Evolutionary conservation across 2,329 filamentous ascomycete species (phyloP).

Genomic region (Hansfordia pulvinata): DNA sequence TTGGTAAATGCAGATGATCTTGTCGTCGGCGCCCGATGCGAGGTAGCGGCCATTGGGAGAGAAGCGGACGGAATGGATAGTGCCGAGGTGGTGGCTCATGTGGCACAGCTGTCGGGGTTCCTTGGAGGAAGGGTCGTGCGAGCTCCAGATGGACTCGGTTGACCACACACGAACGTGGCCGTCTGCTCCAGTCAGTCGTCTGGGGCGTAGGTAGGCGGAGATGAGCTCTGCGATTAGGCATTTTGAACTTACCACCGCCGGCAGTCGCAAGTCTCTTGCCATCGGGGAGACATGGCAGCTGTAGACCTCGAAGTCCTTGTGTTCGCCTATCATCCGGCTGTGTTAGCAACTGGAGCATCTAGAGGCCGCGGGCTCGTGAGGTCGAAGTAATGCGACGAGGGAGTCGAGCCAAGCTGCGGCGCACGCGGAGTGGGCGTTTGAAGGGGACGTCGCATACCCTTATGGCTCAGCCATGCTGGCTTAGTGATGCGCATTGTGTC

Average conservation of each 20-base stretch:
- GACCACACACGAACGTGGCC: conserved; percentile 97
- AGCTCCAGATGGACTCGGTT: conserved; percentile 80
- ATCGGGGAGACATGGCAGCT: conserved; percentile 96
- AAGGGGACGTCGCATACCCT: conserved; percentile 37
- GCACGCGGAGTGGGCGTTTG: conserved; percentile 5
- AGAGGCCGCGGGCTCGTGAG: conserved; percentile 9
- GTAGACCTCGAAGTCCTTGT: conserved; percentile 97
- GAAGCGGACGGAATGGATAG: conserved; percentile 93
- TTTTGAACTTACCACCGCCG: conserved; percentile 57
- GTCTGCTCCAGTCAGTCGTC: too few species aligned
- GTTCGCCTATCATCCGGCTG: conserved; percentile 62
- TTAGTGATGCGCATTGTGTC: conserved; percentile 72
- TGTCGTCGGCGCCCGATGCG: conserved; percentile 94
- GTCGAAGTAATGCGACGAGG: too few species aligned
- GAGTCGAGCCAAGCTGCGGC: conserved; percentile 6
- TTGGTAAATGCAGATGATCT: conserved; percentile 95
- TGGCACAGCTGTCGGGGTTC: conserved; percentile 89
- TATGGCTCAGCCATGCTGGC: conserved; percentile 91
- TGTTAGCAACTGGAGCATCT: too few species aligned
- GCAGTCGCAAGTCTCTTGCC: conserved; percentile 82
- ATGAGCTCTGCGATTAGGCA: conserved; percentile 1
- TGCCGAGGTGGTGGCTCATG: conserved; percentile 96
- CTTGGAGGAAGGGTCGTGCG: conserved; percentile 55
- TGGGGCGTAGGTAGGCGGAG: conserved; percentile 1
- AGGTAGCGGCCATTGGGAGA: conserved; percentile 91